Evolutionary conservation across 495 filamentous ascomycete species (phyloP), one percentile per base, ranked within the genome.

Genomic region (Letharia lupina): DNA sequence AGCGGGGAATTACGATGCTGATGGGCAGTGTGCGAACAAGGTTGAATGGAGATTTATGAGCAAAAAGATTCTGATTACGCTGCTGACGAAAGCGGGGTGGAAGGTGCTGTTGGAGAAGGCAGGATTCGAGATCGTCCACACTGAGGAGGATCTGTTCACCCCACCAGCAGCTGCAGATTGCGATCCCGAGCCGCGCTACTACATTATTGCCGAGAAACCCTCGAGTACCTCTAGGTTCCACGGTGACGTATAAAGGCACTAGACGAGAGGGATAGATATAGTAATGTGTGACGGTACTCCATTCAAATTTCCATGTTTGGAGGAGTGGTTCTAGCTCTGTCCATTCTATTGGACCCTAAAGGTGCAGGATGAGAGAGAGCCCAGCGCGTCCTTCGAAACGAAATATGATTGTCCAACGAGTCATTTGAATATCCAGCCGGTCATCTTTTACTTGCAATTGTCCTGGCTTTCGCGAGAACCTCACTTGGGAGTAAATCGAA

Each of bases 71-170:
- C 45, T 9, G 33, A 57, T 65, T 28, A 56, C 37, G n/a, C 35
- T 70, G 31, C 68, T 68, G 40, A 72, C 70, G 1, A 63, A 58
- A 39, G 41, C 18, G 45, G 70, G 68, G 6, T 72, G 70, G 70
- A 48, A 57, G 12, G 60, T 15, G 10, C 13, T 73, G 56, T 42
- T 74, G 45, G 48, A 68, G 60, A 40, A 65, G 28, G 69, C 56
- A 13, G 72, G 72, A n/a, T 73, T 73, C 23, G 61, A 69, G 44
- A 64, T 61, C 18, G 47, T 70, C 11, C 60, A 68, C 13, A 68
- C 65, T 11, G 45, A 61, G 68, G 61, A 33, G 18, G 57, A 61
- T 42, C 31, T 45, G 12, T 64, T 68, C 31, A 37, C 47, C 20
- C 66, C 68, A 3, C 41, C 67, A 23, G 60, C 54, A 37, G 66